Evolutionary conservation across 164 flowering plant species (phyloP).

Genomic region (Taxillus chinensis): DNA sequence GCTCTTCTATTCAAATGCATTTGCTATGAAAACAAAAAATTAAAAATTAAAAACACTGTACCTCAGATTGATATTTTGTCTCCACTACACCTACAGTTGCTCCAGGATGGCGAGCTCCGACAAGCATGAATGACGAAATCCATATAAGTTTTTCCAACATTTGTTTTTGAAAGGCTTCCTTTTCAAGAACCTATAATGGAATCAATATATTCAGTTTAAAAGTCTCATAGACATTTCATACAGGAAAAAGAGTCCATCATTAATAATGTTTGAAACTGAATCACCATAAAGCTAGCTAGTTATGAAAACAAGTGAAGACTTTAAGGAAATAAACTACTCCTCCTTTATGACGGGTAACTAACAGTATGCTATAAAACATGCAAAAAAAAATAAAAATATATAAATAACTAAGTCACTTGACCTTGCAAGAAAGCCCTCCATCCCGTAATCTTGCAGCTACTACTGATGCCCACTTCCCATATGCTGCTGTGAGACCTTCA

Average conservation of each 20-base stretch:
- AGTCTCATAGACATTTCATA: too few relatives aligned
- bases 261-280: too few relatives aligned
- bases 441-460: constrained; percentile 65
- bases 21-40: too few relatives aligned
- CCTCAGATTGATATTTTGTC: constrained; percentile 74
- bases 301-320: too few relatives aligned
- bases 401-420: constrained; percentile 5
- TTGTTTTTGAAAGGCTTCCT: constrained; percentile 85
- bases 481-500: constrained; percentile 90
- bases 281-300: too few relatives aligned
- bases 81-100: constrained; percentile 90
- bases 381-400: neutral
- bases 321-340: too few relatives aligned
- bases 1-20: too few relatives aligned
- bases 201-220: too few relatives aligned
- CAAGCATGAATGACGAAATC: constrained; percentile 96
- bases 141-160: constrained; percentile 97
- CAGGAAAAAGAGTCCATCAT: too few relatives aligned
- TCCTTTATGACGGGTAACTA: too few relatives aligned
- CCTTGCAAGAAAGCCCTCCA: constrained; percentile 96
- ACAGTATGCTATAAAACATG: too few relatives aligned
- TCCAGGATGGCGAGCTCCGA: constrained; percentile 95
- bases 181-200: constrained; percentile 60
- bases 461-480: constrained; percentile 95
- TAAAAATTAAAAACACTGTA: constrained; percentile 9